Evolutionary conservation across 495 filamentous ascomycete genomes (phyloP), one percentile per base, ranked within the genome.

Genomic region (Aspergillus mulundensis): DNA sequence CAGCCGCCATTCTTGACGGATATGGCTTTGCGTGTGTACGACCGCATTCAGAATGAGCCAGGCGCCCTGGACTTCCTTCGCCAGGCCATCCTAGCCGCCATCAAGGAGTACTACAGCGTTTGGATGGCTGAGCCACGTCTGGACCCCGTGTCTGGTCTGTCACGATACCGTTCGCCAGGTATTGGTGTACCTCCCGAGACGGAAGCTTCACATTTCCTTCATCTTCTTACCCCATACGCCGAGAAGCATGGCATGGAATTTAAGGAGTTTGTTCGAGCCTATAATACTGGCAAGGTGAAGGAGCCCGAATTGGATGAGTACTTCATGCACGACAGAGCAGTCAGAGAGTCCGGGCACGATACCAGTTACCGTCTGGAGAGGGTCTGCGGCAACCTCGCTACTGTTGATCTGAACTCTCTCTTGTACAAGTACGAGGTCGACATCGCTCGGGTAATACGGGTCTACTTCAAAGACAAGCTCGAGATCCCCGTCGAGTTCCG

Each of bases 1-100:
- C 94, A 98, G 71, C 94, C 94, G 1, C 95, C 94, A 18, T 97
- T 98, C 74, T 76, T 98, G 43, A 97, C 95, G 21, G 95, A 97
- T 72, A 96, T 98, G 89, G 90, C 95, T 6, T 76, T 97, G 45
- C 84, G 88, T 23, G 87, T 91, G 3, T 97, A 91, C 63, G 88
- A 95, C 53, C 85, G 85, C 54, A 97, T 96, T 58, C 86, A 87
- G 72, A 82, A 86, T 55, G 88, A 95, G 60, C 83, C 85, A 0
- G 87, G 81, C 40, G 81, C 91, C 2, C 55, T 80, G 30, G 89
- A 95, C 0, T 95, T 96, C 68, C 79, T 98, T 51, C 79, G 81
- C 14, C 81, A 78, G 18, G 83, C 91, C 2, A 87, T 88, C 14
- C 78, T 96, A 8, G 94, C 94, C 6, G 95, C 92, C 3, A 96